A percentile compares a stretch with the other conserved stretches of the same genome.
phyloP scores from a whole-genome alignment of 192 early-diverging fungal genomes.

The Coemansia sp. region DNA sequence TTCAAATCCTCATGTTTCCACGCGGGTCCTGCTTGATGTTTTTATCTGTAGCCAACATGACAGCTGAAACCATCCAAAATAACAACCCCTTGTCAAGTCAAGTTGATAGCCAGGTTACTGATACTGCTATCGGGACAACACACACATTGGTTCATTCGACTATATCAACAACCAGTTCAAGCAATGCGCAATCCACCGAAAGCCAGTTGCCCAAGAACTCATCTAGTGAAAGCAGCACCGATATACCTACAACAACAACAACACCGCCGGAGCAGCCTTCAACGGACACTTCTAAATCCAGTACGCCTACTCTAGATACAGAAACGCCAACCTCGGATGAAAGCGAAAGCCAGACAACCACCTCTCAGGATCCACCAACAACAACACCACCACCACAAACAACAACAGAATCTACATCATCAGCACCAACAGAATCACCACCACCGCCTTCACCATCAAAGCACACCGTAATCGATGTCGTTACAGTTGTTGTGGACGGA shows the following conservation, averaged over 20 bases:
- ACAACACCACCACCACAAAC: background rate
- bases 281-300: background rate
- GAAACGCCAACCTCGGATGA: background rate
- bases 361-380: background rate
- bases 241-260: background rate
- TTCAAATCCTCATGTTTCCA: background rate
- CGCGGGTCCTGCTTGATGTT: background rate
- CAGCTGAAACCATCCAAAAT: background rate
- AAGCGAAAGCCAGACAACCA: conserved; percentile 6
- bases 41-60: background rate
- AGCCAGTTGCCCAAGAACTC: background rate
- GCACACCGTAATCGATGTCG: conserved; percentile 33
- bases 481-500: conserved; percentile 42
- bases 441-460: conserved; percentile 6
- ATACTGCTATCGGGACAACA: background rate
- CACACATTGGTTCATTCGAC: background rate
- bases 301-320: background rate
- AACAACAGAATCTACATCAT: too few relatives aligned
- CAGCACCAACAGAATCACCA: background rate
- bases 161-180: background rate
- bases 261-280: background rate
- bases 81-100: background rate
- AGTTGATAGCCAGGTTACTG: background rate
- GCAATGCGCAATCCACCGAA: background rate
- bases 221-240: background rate